A percentile compares a stretch with the other conserved stretches of the same genome.
Evolutionary conservation across 768 basidiomycete species (phyloP).

Genomic region (Hericium rajendrae): DNA sequence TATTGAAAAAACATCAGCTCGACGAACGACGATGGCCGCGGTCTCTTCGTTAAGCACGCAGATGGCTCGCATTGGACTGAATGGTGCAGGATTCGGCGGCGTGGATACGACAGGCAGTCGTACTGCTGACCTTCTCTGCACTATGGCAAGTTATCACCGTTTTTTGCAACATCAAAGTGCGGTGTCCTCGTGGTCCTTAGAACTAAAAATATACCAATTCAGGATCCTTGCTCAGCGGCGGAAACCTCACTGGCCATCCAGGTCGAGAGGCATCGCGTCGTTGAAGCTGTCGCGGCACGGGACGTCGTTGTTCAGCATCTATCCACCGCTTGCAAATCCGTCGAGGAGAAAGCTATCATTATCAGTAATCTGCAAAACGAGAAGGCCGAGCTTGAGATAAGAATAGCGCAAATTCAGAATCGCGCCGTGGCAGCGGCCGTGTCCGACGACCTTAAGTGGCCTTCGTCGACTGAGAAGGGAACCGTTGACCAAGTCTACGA

Average conservation of each 20-base stretch:
- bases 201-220: not conserved
- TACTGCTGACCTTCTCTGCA: too few relatives aligned
- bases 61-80: too few relatives aligned
- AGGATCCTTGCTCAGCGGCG: slow-evolving; percentile 11
- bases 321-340: slow-evolving; percentile 10
- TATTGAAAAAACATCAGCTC: too few relatives aligned
- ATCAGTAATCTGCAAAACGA: slow-evolving; percentile 7
- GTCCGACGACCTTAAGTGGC: too few relatives aligned
- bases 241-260: slow-evolving; percentile 14
- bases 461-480: not conserved
- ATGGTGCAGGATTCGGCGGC: too few relatives aligned
- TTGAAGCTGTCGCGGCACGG: slow-evolving; percentile 13
- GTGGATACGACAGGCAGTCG: too few relatives aligned
- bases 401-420: slow-evolving; percentile 21
- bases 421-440: slow-evolving; percentile 4
- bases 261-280: slow-evolving; percentile 7
- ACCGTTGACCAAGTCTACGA: not conserved
- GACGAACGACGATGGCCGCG: too few relatives aligned
- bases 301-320: slow-evolving; percentile 13
- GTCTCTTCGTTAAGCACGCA: too few relatives aligned
- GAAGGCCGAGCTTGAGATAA: slow-evolving; percentile 18
- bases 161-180: too few relatives aligned
- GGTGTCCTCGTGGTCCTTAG: too few relatives aligned
- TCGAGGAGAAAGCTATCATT: slow-evolving; percentile 11
- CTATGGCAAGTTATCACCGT: too few relatives aligned